Evolutionary conservation across 345 rosid genomes (phyloP), one percentile per base, ranked within the genome.

Genomic region (Rhizophora apiculata): DNA sequence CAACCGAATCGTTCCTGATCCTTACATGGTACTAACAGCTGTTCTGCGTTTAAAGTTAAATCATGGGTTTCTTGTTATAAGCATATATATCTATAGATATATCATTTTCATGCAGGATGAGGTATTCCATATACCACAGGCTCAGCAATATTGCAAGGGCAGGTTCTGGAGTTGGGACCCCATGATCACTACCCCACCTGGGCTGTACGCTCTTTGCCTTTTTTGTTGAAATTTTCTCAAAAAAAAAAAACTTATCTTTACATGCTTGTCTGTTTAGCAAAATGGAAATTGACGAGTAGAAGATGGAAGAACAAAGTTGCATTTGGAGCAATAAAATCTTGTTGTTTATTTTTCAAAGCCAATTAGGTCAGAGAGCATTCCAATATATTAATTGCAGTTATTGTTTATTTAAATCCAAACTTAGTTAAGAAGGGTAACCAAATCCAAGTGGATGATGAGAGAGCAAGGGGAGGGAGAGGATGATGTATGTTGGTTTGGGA

Each of bases 131-230:
- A 81, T 90, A 37, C 96, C 99, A 68, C 99, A 92, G 63, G 94
- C 88, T 80, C 94, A 88, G 72, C 81, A 84, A 65, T 95, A 90
- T 73, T 95, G 98, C 78, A 81, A 79, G 43, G 92, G 91, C 5
- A 72, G 89, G 77, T 85, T 95, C 66, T 81, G 69, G 75, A 95
- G 90, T 67, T 95, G 99, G 98, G 92, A 95, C 77, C 99, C 97
- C 69, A 95, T 88, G 99, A 95, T 92, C 75, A 95, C 99, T 59
- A 95, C 96, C 29, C 98, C 98, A 54, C 98, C 99, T 85, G 99
- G 98, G 80, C 71, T 95, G 98, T 92, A 86, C 29, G 81, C n/a
- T 71, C 39, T 24, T 29, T 36, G 7, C 7, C 39, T 61, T 72
- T 8, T 56, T 65, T 39, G 36, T 34, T 34, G 36, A 8, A 20